Conservation (phyloP, 1,284 basidiomycete species). For the Rhodotorula sp. region DNA sequence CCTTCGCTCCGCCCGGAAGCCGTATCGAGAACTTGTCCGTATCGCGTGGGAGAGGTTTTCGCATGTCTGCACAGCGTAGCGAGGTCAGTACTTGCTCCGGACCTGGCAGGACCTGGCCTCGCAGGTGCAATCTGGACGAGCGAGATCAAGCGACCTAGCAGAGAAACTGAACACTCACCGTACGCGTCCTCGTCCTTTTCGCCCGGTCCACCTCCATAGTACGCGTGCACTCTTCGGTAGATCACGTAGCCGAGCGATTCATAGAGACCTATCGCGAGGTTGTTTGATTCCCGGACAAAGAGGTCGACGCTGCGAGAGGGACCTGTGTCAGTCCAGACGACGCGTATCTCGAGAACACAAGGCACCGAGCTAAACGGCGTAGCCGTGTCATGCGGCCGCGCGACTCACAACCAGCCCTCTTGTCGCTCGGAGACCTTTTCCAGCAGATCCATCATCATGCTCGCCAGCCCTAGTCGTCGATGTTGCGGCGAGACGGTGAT, state of each 20-base stretch:
- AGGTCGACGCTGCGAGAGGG: conserved; percentile 75
- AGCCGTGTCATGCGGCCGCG: background rate
- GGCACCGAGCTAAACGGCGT: background rate
- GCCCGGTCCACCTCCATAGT: conserved; percentile 73
- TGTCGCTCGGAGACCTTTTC: conserved; percentile 72
- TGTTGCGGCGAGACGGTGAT: conserved; percentile 88
- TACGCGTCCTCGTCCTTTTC: conserved; percentile 86
- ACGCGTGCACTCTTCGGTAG: conserved; percentile 76
- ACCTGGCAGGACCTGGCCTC: too few relatives aligned
- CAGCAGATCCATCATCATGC: conserved; percentile 75
- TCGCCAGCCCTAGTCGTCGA: conserved; percentile 75
- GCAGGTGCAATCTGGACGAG: background rate
- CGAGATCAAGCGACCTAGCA: conserved; percentile 1
- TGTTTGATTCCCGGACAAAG: conserved; percentile 79
- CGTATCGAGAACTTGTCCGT: conserved; percentile 50
- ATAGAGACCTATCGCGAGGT: conserved; percentile 75
- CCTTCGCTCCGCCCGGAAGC: conserved; percentile 69
- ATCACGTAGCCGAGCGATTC: conserved; percentile 82
- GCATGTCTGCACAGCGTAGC: conserved; percentile 68
- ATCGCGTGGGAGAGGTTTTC: conserved; percentile 73
- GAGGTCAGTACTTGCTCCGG: too few relatives aligned
- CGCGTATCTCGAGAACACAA: too few relatives aligned
- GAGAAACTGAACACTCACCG: conserved; percentile 59
- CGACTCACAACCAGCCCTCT: conserved; percentile 38
- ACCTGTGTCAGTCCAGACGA: background rate